A percentile compares a stretch with the other conserved stretches of the same genome.
Evolutionary conservation across 163 green algal species (phyloP).

Genomic region (Trebouxia gelatinosa): DNA sequence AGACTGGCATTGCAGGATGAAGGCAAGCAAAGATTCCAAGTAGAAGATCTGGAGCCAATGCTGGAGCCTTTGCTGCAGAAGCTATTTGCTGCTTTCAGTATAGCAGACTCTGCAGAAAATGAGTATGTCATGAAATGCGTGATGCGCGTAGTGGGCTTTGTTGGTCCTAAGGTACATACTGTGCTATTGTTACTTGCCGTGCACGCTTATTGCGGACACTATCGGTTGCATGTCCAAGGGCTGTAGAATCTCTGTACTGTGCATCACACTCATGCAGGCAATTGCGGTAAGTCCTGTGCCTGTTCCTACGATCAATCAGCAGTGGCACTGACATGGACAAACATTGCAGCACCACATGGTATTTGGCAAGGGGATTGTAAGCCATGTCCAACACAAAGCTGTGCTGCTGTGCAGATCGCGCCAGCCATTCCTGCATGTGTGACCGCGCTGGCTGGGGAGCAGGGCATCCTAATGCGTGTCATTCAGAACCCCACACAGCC

Average conservation of each 20-base stretch:
- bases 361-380: too few relatives aligned
- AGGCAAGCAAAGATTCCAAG: conserved; percentile 54
- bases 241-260: too few relatives aligned
- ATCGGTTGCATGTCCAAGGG: too few relatives aligned
- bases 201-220: too few relatives aligned
- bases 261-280: too few relatives aligned
- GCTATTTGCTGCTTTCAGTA: conserved; percentile 80
- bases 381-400: too few relatives aligned
- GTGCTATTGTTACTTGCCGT: too few relatives aligned
- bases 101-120: conserved; percentile 90
- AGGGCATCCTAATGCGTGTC: conserved; percentile 71
- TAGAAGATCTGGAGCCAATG: conserved; percentile 64
- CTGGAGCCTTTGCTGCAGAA: conserved; percentile 72
- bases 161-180: conserved; percentile 51
- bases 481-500: conserved; percentile 93
- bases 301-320: too few relatives aligned
- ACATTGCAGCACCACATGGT: too few relatives aligned
- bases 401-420: conserved; percentile 52
- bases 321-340: too few relatives aligned
- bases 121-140: conserved; percentile 95
- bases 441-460: conserved; percentile 53
- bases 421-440: conserved; percentile 70
- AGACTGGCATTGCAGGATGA: conserved; percentile 40
- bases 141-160: conserved; percentile 88
- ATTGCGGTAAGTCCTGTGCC: too few relatives aligned